These are phyloP conservation scores for Colletotrichum noveboracense DNA, from an alignment of 2,329 filamentous ascomycete genomes.

Conservation along the genomic window DNA sequence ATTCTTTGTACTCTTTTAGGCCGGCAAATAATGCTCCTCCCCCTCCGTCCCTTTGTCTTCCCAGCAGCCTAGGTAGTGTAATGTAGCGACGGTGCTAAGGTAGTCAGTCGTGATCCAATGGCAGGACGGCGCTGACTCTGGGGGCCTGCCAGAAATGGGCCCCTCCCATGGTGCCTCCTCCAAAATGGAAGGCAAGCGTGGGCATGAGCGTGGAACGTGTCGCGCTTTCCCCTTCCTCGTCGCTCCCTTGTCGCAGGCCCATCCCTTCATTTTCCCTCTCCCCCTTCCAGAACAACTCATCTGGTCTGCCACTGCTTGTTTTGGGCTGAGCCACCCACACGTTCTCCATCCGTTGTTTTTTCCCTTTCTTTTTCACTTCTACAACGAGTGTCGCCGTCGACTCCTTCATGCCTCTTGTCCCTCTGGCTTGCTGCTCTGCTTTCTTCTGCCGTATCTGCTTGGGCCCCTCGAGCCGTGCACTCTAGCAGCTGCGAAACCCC, in stretches of 20 bases:
- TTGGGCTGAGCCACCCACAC: conserved; percentile 22
- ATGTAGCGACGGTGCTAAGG: not conserved
- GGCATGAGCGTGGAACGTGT: not conserved
- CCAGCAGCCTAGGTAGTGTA: not conserved
- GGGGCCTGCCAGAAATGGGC: not conserved
- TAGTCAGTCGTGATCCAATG: not conserved
- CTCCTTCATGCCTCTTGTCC: not conserved
- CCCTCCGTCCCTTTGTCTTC: not conserved
- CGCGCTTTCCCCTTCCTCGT: conserved; percentile 16
- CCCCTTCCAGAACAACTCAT: conserved; percentile 21
- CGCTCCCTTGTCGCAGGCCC: conserved; percentile 18
- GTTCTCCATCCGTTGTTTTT: conserved; percentile 18
- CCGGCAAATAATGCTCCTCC: not conserved
- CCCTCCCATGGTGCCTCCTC: not conserved
- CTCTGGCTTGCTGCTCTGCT: conserved; percentile 11
- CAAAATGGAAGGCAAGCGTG: not conserved
- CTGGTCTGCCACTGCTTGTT: conserved; percentile 10
- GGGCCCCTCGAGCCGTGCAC: conserved; percentile 9
- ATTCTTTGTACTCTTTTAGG: not conserved
- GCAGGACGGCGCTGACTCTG: not conserved
- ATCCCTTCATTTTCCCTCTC: conserved; percentile 23
- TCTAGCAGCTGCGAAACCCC: conserved; percentile 1
- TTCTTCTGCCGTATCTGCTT: conserved; percentile 10
- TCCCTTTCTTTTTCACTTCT: not conserved
- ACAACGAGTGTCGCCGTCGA: not conserved